Percentiles rank a stretch among this genome's conserved stretches.
Evolutionary conservation across 2,329 filamentous ascomycete species (phyloP).

Genomic region (Colletotrichum agaves): DNA sequence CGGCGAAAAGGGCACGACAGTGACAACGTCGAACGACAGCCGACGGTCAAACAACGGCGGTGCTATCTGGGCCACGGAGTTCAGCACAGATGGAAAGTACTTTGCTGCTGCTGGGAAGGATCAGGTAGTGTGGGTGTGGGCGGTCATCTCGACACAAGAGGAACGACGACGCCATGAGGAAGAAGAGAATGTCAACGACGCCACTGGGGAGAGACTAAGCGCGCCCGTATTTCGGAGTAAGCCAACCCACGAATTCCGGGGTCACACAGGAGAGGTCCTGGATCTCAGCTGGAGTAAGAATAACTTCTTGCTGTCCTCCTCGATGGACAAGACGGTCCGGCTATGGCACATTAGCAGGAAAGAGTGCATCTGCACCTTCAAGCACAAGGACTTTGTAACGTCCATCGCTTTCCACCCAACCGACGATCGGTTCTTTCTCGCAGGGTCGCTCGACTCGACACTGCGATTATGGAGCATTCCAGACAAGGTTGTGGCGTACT

Average conservation of each 20-base stretch:
- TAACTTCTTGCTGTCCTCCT: conserved; percentile 93
- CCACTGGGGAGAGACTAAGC: conserved; percentile 73
- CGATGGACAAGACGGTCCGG: conserved; percentile 97
- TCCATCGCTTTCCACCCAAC: conserved; percentile 94
- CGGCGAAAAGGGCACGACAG: conserved; percentile 50
- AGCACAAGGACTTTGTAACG: conserved; percentile 94
- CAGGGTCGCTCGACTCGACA: conserved; percentile 89
- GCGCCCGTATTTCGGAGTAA: conserved; percentile 90
- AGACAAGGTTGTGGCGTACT: conserved; percentile 91
- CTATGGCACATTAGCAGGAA: conserved; percentile 89
- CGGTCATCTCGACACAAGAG: conserved; percentile 83
- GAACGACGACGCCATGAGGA: conserved; percentile 80
- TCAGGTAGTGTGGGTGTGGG: conserved; percentile 86
- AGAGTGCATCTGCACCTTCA: conserved; percentile 93
- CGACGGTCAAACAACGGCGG: conserved; percentile 50
- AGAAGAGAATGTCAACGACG: conserved; percentile 65
- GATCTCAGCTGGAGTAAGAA: conserved; percentile 99
- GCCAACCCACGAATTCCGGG: conserved; percentile 81
- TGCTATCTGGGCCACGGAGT: conserved; percentile 92
- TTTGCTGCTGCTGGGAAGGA: conserved; percentile 94
- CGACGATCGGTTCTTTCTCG: conserved; percentile 96
- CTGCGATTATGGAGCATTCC: conserved; percentile 96
- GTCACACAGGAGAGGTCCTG: conserved; percentile 86
- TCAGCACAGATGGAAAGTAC: conserved; percentile 91
- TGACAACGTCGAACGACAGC: conserved; percentile 44